phyloP scores from a whole-genome alignment of 2,329 filamentous ascomycete genomes.

The Lecanicillium sp. region DNA sequence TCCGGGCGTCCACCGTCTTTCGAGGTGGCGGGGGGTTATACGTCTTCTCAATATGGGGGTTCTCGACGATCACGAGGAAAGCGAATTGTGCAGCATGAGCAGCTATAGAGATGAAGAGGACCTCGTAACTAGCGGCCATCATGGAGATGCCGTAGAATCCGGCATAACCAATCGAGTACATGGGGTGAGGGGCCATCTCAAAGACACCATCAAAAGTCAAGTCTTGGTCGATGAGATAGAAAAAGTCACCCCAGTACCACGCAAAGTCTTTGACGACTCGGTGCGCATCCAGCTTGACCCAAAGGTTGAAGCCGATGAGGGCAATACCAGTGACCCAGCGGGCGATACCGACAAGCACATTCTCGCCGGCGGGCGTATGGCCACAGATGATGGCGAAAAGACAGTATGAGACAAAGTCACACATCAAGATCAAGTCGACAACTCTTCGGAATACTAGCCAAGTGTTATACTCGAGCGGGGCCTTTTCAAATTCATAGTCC shows the following conservation, averaged over 20 bases:
- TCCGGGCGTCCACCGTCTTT: conserved; percentile 35
- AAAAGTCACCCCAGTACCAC: conserved; percentile 99
- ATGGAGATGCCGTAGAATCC: conserved; percentile 98
- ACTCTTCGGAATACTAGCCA: conserved; percentile 95
- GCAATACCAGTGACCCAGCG: conserved; percentile 74
- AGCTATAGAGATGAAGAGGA: conserved; percentile 91
- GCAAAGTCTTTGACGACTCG: conserved; percentile 97
- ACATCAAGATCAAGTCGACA: conserved; percentile 96
- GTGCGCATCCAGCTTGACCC: conserved; percentile 97
- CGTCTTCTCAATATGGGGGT: conserved; percentile 94
- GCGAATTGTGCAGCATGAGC: conserved; percentile 91
- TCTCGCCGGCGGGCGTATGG: conserved; percentile 65
- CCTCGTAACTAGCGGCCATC: conserved; percentile 96
- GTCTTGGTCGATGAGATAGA: conserved; percentile 96
- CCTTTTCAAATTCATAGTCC: conserved; percentile 89
- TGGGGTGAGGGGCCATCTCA: conserved; percentile 96
- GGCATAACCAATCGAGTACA: conserved; percentile 97
- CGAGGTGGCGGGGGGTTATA: conserved; percentile 86
- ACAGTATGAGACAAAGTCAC: conserved; percentile 95
- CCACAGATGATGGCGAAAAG: conserved; percentile 89
- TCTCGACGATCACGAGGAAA: conserved; percentile 87
- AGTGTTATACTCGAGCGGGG: conserved; percentile 96
- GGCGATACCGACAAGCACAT: conserved; percentile 54
- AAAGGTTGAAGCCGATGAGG: conserved; percentile 88
- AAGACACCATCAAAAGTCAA: conserved; percentile 98